Evolutionary conservation across 148 eudicot species (phyloP), one percentile per base, ranked within the genome.

Genomic region (Camellia granthamiana): DNA sequence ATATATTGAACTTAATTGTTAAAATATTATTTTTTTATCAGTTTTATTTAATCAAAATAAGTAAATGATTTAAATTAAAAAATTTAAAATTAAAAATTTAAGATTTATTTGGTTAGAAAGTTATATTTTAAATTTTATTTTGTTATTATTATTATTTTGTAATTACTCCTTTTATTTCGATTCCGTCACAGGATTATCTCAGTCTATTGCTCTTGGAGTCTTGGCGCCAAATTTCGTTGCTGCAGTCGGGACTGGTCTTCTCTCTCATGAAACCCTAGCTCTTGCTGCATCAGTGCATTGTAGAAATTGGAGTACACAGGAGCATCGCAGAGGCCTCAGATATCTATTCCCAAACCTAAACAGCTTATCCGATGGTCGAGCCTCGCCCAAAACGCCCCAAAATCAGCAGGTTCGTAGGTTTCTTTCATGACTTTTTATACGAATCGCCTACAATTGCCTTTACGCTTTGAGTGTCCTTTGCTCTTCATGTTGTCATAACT

Each of bases 321-420:
- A 42, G 15, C 56, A 15, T 19, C 51, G 8, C 69, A 19, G 43
- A 62, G 63, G 13, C 64, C 58, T 56, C 72, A 51, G 10, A 21
- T 73, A 46, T 43, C 66, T 43, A n/a, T 21, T 69, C 23, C 13
- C n/a, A 38, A 13, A 3, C 73, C 18, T 6, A 52, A 38, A 21
- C n/a, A 11, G 30, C 8, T 44, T 54, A 64, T 43, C 2, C 77
- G 47, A 90, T 90, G 95, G 77, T 77, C 14, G 89, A 90, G 68
- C 84, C 86, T 61, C 85, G 83, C 18, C 80, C 88, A 0, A 92
- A 92, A 80, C 95, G 95, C 83, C 88, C 88, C 65, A 92, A 90
- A 90, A 65, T 86, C 86, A 85, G 15, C 82, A 91, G 95, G 95
- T 91, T 80, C 47, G 69, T 71, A 44, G 74, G 23, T 9, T 67